Base-by-base conservation (phyloP, 169 alveolate species). In the Neospora caninum region DNA sequence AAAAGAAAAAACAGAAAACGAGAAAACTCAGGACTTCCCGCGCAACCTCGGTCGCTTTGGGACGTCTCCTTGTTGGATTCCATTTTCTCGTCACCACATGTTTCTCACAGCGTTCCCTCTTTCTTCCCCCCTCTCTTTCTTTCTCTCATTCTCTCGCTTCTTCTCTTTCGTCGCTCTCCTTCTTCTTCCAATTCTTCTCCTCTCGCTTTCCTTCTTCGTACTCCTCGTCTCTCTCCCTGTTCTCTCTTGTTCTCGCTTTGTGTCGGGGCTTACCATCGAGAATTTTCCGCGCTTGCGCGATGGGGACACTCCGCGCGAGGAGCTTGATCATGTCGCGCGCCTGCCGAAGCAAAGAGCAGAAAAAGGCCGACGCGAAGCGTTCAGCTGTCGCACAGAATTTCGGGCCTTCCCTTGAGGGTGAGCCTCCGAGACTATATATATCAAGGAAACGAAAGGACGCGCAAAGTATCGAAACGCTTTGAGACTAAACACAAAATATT, bases 281-380 rank as follows among this genome's bases (percentile, higher is more conserved):
- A 18, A 99, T 97, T 96, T 98, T 98, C 91, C 98, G 97, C n/a
- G 99, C 99, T 95, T 99, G 99, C 69, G 98, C 99, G 93, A 98
- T 98, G 2, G 99, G 99, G 31, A 99, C 99, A 73, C 99, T 98
- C 45, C 99, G 97, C 13, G 99, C 98, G 91, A 99, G 95, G 82
- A 99, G 98, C 94, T 99, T 99, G 73, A 99, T 98, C 97, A 99
- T 96, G 95, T 99, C 99, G 93, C 99, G 97, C 25, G 99, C 99
- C 97, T 96, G 96, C 4, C 64, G 86, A 53, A 64, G n/a, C 83
- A 64, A 10, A 69, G 38, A 29, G 38, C 58, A 4, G 58, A 4
- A 49, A 13, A 13, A 49, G 54, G 69, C 54, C 16, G 70, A 34
- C 38, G 64, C 22, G 13, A 49, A 49, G 22, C 58, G 13, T 49